Evolutionary conservation across 495 filamentous ascomycete species (phyloP), one percentile per base, ranked within the genome.

Genomic region (Neurospora intermedia): DNA sequence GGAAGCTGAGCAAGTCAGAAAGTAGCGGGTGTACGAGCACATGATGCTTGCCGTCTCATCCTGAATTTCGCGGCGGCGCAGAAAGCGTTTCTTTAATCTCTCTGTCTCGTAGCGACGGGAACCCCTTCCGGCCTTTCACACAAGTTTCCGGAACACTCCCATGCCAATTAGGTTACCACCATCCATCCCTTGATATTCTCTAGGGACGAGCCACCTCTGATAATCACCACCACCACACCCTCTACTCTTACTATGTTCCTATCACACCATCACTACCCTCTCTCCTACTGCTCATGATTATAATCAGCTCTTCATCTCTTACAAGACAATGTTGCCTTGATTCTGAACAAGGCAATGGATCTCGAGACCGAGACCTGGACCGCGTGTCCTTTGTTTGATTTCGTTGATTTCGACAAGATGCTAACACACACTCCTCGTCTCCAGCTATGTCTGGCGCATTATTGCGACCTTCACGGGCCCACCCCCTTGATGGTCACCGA

Each of bases 401-500:
- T 43, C 38, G 3, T 27, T 38, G 16, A 45, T 39, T 23, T 23
- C 71, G 43, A 72, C 43, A 41, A 41, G 42, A 72, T 43, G 74
- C 77, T 69, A 74, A 76, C 79, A 81, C 83, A 85, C 76, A 85
- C 81, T 18, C 76, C 76, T 41, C 75, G 78, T 69, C 72, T 87
- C 73, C 83, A 98, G 94, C 88, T 97, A 79, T 96, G 93, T 80
- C 89, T 98, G 76, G 94, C 94, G 78, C 94, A 98, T 84, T 98
- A 97, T 82, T 98, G 94, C 86, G 94, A 98, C 82, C 87, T 94
- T 77, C 94, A 98, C 86, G 94, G 94, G 74, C 94, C 94, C 15
- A 97, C 94, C 69, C 96, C 94, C 70, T 90, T 98, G 81, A 92
- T 98, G 83, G 97, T 96, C 81, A 97, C 94, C 71, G 94, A 97